A percentile compares a stretch with the other conserved stretches of the same genome.
Conservation (phyloP, 768 basidiomycete species). For the Tephrocybe sp. region DNA sequence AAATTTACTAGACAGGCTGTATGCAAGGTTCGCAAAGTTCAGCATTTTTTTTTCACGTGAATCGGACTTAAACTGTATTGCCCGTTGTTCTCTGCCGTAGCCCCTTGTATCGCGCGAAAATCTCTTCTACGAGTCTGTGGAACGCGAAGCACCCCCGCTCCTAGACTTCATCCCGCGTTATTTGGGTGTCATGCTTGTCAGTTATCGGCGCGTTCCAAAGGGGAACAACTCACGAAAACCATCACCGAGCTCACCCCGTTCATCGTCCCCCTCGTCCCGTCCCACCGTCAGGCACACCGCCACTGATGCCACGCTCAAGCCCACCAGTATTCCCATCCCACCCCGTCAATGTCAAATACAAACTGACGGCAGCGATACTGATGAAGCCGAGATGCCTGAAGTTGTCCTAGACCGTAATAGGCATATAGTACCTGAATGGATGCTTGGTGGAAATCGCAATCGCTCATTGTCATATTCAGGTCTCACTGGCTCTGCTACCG, state of each 20-base stretch:
- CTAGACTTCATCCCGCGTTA: conserved; percentile 97
- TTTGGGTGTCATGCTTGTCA: conserved; percentile 97
- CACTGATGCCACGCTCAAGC: conserved; percentile 23
- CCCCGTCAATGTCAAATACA: conserved; percentile 16
- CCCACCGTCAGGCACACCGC: conserved; percentile 20
- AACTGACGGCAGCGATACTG: conserved; percentile 47
- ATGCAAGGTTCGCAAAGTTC: conserved; percentile 78
- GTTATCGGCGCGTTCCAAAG: conserved; percentile 79
- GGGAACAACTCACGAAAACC: conserved; percentile 22
- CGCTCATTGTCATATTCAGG: conserved; percentile 53
- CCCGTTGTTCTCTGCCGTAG: conserved; percentile 41
- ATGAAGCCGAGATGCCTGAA: conserved; percentile 89
- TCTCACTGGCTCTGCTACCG: conserved; percentile 30
- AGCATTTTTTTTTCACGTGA: conserved; percentile 12
- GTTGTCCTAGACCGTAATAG: conserved; percentile 88
- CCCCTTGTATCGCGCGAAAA: conserved; percentile 97
- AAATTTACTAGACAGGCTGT: conserved; percentile 97
- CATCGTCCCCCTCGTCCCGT: conserved; percentile 26
- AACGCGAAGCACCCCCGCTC: conserved; percentile 89
- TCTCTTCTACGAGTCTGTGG: conserved; percentile 96
- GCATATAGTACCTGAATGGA: conserved; percentile 97
- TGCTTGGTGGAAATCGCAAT: conserved; percentile 58
- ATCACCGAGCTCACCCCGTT: conserved; percentile 19
- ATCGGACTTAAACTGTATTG: conserved; percentile 21
- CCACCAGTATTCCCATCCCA: conserved; percentile 19